These are phyloP conservation scores for Fusarium denticulatum DNA, from an alignment of 2,329 filamentous ascomycete genomes.

Conservation along the genomic window DNA sequence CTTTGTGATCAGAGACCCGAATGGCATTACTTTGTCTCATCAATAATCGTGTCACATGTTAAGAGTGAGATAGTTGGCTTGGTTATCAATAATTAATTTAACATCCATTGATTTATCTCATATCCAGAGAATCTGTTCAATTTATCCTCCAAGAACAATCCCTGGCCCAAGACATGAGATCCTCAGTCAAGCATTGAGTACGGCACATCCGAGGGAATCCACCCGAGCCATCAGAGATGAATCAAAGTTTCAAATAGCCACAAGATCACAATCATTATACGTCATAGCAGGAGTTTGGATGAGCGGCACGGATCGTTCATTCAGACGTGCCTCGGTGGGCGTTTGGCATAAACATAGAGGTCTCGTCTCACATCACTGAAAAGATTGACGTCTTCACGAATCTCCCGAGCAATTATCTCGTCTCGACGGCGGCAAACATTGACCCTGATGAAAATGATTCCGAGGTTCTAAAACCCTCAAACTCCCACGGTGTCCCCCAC, in stretches of 20 bases:
- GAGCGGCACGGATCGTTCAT: conserved; percentile 14
- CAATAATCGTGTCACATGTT: not conserved
- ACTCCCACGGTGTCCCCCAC: conserved; percentile 56
- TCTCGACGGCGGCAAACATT: conserved; percentile 52
- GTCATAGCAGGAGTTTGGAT: not conserved
- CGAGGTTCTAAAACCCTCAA: conserved; percentile 59
- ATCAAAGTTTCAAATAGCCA: not conserved
- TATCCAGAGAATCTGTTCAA: not conserved
- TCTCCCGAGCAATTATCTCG: conserved; percentile 47
- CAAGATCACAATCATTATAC: conserved; percentile 12
- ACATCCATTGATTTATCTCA: not conserved
- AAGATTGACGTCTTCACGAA: conserved; percentile 42
- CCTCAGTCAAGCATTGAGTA: not conserved
- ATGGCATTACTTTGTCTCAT: not conserved
- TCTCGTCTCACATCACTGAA: conserved; percentile 40
- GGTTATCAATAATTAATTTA: not conserved
- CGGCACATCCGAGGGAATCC: not conserved
- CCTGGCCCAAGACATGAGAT: not conserved
- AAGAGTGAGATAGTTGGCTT: not conserved
- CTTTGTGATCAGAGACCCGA: not conserved
- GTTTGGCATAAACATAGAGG: conserved; percentile 22
- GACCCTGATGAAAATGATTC: conserved; percentile 60
- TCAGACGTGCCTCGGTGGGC: conserved; percentile 18
- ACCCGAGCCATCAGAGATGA: not conserved
- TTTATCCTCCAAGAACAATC: not conserved